A percentile compares a stretch with the other conserved stretches of the same genome.
Conservation (phyloP, 2,329 filamentous ascomycete species). For the Xylaria sp. region DNA sequence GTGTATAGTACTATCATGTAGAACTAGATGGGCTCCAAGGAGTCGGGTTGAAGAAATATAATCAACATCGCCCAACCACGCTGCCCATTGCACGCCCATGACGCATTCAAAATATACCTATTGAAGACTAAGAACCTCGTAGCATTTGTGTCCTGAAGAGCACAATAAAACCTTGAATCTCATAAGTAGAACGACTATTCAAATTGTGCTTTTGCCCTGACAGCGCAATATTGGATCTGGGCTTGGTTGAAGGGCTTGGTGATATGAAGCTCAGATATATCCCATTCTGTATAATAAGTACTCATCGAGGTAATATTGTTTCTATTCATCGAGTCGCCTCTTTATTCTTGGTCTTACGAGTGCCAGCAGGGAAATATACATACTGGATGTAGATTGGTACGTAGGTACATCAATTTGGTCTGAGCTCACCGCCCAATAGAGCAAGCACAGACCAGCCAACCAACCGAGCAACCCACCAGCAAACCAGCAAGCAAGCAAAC, state of each 20-base stretch:
- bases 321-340: too few species aligned
- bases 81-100: background rate
- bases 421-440: background rate
- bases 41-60: conserved; percentile 29
- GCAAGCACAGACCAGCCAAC: conserved; percentile 2
- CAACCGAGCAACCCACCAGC: conserved; percentile 1
- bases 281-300: too few species aligned
- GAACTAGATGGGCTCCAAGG: conserved; percentile 18
- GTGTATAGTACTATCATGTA: conserved; percentile 35
- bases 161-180: too few species aligned
- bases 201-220: background rate
- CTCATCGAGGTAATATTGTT: too few species aligned
- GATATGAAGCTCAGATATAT: too few species aligned
- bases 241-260: background rate
- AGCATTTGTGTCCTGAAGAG: background rate
- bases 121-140: too few species aligned
- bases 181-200: background rate
- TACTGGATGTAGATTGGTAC: too few species aligned
- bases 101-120: background rate
- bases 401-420: too few species aligned
- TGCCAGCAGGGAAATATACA: too few species aligned
- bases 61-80: background rate
- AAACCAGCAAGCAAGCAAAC: background rate
- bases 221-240: background rate
- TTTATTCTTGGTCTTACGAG: too few species aligned